These are phyloP conservation scores for Globisporangium cylindrosporum DNA, from an alignment of 352 stramenopile species.

Conservation along the genomic window DNA sequence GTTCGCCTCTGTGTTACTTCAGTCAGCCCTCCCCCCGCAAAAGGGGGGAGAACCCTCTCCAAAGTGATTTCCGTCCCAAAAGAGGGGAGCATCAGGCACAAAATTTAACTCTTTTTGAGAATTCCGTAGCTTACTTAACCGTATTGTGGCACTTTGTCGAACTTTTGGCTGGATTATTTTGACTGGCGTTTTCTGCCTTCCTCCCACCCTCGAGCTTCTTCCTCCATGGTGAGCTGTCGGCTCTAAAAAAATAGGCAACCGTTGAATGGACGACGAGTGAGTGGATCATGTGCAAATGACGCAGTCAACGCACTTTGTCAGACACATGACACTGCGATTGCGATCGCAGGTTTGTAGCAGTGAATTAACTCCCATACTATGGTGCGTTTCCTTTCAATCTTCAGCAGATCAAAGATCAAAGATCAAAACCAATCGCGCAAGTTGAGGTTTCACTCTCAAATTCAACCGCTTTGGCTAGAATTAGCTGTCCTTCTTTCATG, in stretches of 20 bases:
- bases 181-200: slow-evolving; percentile 14
- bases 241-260: not conserved
- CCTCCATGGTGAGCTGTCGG: not conserved
- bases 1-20: slow-evolving; percentile 12
- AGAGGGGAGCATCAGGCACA: not conserved
- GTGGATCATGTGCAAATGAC: not conserved
- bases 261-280: not conserved
- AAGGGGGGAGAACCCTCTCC: not conserved
- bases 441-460: not conserved
- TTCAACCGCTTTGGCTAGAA: not conserved
- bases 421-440: not conserved
- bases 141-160: not conserved
- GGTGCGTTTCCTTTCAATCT: not conserved
- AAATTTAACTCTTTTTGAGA: not conserved
- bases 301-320: not conserved
- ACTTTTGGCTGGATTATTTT: slow-evolving; percentile 4
- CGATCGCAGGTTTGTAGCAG: not conserved
- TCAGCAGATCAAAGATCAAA: no score
- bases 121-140: not conserved
- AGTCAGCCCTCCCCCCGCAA: not conserved
- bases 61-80: not conserved
- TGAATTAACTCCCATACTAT: not conserved
- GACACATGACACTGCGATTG: not conserved
- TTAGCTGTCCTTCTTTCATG: not conserved
- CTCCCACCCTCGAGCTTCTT: not conserved